These are phyloP conservation scores for Sugiyamaella floridensis DNA, from an alignment of 805 yeast species.

Conservation along the genomic window DNA sequence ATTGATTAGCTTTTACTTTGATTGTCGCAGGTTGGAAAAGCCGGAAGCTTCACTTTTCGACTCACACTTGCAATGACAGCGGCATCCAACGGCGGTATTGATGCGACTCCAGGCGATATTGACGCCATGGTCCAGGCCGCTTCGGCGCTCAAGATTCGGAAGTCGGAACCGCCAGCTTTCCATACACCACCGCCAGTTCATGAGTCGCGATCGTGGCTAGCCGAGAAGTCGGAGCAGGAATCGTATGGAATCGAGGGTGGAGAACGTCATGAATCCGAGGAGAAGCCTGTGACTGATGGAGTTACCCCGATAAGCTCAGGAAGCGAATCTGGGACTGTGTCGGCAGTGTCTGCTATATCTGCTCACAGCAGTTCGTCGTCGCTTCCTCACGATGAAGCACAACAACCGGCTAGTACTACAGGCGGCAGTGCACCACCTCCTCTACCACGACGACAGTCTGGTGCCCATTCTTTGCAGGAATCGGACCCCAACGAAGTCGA, in stretches of 20 bases:
- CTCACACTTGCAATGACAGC: background rate
- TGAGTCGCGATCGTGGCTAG: conserved; percentile 13
- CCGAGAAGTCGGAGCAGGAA: conserved; percentile 17
- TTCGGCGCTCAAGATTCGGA: background rate
- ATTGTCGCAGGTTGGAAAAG: background rate
- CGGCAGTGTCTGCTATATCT: background rate
- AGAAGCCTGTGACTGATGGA: background rate
- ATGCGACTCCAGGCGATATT: background rate
- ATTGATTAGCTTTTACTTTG: background rate
- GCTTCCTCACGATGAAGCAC: background rate
- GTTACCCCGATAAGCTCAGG: background rate
- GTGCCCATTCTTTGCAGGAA: background rate
- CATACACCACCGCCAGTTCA: conserved; percentile 21
- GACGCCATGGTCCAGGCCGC: conserved; percentile 9
- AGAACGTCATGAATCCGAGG: background rate
- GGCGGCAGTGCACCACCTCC: background rate
- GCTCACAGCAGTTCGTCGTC: background rate
- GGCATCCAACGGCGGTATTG: background rate
- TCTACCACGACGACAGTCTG: conserved; percentile 1
- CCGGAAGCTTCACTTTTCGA: background rate
- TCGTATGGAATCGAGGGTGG: conserved; percentile 13
- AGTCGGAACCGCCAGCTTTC: conserved; percentile 5
- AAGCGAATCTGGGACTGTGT: background rate
- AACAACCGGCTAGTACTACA: background rate
- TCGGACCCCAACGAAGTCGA: background rate